Evolutionary conservation across 1,284 basidiomycete species (phyloP).

Genomic region (Mycena sp.): DNA sequence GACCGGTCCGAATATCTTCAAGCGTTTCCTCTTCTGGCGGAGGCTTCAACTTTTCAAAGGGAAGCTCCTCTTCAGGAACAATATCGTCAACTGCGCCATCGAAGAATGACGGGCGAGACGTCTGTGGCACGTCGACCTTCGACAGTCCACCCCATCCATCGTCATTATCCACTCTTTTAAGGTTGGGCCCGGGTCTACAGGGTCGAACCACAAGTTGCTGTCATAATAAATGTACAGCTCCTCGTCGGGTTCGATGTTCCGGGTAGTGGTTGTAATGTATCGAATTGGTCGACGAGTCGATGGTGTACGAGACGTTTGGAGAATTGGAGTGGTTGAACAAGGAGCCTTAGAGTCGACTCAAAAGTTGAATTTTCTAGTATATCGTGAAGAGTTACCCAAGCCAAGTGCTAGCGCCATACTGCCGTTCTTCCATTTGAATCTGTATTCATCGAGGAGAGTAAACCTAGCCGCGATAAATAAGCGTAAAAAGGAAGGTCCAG

Average conservation of each 20-base stretch:
- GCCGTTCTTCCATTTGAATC: slow-evolving; percentile 84
- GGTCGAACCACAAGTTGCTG: slow-evolving; percentile 71
- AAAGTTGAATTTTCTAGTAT: slow-evolving; percentile 1
- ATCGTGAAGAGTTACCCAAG: slow-evolving; percentile 63
- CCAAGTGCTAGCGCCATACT: slow-evolving; percentile 90
- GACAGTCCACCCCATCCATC: slow-evolving; percentile 60
- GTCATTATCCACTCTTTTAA: slow-evolving; percentile 31
- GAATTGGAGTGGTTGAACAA: slow-evolving; percentile 80
- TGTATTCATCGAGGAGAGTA: slow-evolving; percentile 86
- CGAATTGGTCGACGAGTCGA: slow-evolving; percentile 63
- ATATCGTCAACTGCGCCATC: slow-evolving; percentile 55
- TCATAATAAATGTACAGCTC: slow-evolving; percentile 87
- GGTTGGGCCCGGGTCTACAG: slow-evolving; percentile 38
- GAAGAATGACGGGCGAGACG: slow-evolving; percentile 38
- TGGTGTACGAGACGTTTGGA: slow-evolving; percentile 78
- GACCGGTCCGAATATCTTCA: slow-evolving; percentile 65
- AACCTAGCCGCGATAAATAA: slow-evolving; percentile 45
- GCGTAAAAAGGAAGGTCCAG: background rate
- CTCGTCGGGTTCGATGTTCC: slow-evolving; percentile 65
- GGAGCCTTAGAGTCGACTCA: slow-evolving; percentile 63
- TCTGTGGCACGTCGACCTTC: slow-evolving; percentile 37
- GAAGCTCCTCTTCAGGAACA: slow-evolving; percentile 64
- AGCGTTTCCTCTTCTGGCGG: slow-evolving; percentile 71
- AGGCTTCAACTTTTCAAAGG: slow-evolving; percentile 68
- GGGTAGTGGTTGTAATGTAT: slow-evolving; percentile 74